phyloP scores from a whole-genome alignment of 2,329 filamentous ascomycete genomes.

The Plectosphaerella cucumerina region DNA sequence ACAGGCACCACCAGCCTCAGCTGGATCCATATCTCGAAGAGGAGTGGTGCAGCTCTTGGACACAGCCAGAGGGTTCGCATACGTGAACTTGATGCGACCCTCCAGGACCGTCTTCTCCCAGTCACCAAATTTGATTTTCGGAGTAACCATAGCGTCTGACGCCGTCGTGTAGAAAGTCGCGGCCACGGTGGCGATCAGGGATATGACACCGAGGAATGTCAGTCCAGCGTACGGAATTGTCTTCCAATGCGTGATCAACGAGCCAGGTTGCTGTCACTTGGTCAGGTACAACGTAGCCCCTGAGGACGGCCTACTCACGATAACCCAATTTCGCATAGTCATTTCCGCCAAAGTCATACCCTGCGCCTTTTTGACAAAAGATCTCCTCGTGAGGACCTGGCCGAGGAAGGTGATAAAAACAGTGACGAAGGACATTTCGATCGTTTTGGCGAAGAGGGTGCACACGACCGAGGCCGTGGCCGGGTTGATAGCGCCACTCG shows the following conservation, averaged over 20 bases:
- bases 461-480: constrained; percentile 64
- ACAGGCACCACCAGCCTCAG: constrained; percentile 50
- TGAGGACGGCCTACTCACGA: constrained; percentile 26
- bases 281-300: background rate
- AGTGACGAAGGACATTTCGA: constrained; percentile 74
- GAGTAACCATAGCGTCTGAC: constrained; percentile 69
- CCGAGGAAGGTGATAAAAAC: constrained; percentile 72
- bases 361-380: constrained; percentile 53
- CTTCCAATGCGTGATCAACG: constrained; percentile 65
- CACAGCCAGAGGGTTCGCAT: constrained; percentile 59
- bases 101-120: constrained; percentile 45
- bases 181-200: constrained; percentile 59
- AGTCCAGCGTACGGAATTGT: constrained; percentile 59
- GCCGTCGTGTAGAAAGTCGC: constrained; percentile 74
- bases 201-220: constrained; percentile 60
- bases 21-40: constrained; percentile 39
- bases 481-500: constrained; percentile 49
- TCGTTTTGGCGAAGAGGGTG: constrained; percentile 69
- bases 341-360: constrained; percentile 74
- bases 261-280: constrained; percentile 54
- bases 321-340: constrained; percentile 72
- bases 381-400: constrained; percentile 67
- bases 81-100: constrained; percentile 56
- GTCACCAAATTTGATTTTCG: constrained; percentile 59
- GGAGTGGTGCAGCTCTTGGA: constrained; percentile 56